phyloP scores from a whole-genome alignment of 805 yeast species.

The Henningerozyma blattae region DNA sequence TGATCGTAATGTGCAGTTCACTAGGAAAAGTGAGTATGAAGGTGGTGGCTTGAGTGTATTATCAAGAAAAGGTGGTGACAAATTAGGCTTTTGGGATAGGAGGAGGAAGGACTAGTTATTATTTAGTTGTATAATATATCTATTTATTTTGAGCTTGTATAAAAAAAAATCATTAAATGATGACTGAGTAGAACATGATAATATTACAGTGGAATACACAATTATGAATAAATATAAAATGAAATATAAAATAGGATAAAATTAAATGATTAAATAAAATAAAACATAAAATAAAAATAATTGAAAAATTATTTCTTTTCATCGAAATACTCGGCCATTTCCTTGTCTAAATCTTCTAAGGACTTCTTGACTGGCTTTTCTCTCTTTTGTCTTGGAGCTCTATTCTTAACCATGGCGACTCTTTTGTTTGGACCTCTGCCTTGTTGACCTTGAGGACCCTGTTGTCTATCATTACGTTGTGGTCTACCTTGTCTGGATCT shows the following conservation, averaged over 20 bases:
- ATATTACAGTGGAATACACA: no score
- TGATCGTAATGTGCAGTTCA: no score
- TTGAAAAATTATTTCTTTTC: conserved; percentile 16
- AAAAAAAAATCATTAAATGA: no score
- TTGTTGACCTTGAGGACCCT: conserved; percentile 3
- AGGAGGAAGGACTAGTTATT: conserved; percentile 4
- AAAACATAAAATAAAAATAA: not conserved
- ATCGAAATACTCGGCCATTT: conserved; percentile 91
- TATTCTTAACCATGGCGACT: conserved; percentile 25
- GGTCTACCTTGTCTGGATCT: conserved; percentile 9
- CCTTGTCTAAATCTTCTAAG: conserved; percentile 89
- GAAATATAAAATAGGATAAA: not conserved
- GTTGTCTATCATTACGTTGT: conserved; percentile 5
- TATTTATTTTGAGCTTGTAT: no score
- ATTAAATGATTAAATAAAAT: not conserved
- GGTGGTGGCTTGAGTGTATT: conserved; percentile 54
- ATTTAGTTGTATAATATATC: no score
- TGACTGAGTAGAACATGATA: no score
- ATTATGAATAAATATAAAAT: not conserved
- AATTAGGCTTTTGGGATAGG: conserved; percentile 21
- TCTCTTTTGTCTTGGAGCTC: conserved; percentile 24
- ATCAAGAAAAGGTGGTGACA: conserved; percentile 48
- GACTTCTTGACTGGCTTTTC: conserved; percentile 53
- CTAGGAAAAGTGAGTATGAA: conserved; percentile 51
- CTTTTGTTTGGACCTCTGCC: conserved; percentile 24